Evolutionary conservation across 208 protist species (phyloP).

Genomic region (Leishmania braziliensis): DNA sequence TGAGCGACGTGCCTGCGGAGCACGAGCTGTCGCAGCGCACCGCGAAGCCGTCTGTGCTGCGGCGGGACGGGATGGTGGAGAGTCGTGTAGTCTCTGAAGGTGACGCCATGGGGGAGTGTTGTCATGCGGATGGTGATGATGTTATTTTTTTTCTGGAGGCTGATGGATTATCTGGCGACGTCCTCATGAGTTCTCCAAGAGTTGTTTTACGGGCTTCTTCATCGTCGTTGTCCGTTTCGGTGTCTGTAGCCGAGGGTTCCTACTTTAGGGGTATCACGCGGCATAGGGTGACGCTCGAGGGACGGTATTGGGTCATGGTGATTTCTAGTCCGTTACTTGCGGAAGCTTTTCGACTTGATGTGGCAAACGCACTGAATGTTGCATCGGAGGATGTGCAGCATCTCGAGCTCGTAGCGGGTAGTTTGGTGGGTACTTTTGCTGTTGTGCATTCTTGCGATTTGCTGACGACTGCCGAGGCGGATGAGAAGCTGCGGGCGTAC

Average conservation of each 20-base stretch:
- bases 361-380: constrained; percentile 33
- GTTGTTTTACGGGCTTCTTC: too few relatives aligned
- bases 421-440: constrained; percentile 25
- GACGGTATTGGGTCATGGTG: constrained; percentile 16
- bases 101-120: too few relatives aligned
- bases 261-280: background rate
- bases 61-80: too few relatives aligned
- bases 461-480: constrained; percentile 1
- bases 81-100: too few relatives aligned
- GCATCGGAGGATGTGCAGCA: constrained; percentile 16
- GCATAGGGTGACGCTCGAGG: constrained; percentile 13
- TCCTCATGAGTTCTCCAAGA: too few relatives aligned
- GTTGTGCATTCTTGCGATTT: constrained; percentile 25
- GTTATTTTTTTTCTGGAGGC: too few relatives aligned
- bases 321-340: background rate
- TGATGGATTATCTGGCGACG: too few relatives aligned
- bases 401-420: constrained; percentile 20
- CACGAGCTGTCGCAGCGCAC: background rate
- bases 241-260: too few relatives aligned
- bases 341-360: constrained; percentile 33
- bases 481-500: constrained; percentile 22
- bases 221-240: too few relatives aligned
- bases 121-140: too few relatives aligned
- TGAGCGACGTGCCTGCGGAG: background rate
- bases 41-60: background rate